Percentiles rank a stretch among this genome's conserved stretches.
Conservation (phyloP, 441 rosid species). For the Croton laevigatus region DNA sequence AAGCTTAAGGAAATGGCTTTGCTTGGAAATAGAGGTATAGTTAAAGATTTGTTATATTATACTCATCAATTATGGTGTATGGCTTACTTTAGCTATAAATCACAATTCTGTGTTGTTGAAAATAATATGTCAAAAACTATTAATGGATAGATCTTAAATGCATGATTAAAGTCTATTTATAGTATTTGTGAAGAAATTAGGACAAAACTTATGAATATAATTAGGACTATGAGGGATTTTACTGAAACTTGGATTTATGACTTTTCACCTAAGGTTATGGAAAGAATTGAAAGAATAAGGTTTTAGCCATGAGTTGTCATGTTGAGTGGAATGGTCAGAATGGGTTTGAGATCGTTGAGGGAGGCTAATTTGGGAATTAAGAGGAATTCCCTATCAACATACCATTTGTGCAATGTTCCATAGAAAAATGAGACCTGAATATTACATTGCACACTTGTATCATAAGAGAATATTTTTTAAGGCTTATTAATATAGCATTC, state of each 20-base stretch:
- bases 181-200: background rate
- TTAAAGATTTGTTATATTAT: background rate
- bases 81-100: background rate
- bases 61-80: background rate
- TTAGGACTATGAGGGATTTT: background rate
- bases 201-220: background rate
- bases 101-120: background rate
- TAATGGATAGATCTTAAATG: background rate
- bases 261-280: background rate
- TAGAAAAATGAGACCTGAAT: background rate
- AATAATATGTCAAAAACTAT: background rate
- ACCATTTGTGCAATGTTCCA: background rate
- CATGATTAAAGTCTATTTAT: background rate
- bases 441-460: background rate
- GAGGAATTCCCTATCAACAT: background rate
- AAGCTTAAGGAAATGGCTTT: background rate
- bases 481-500: background rate
- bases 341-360: background rate
- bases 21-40: background rate
- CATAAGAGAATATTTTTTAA: too few species aligned
- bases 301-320: background rate
- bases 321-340: background rate
- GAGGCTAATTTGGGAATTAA: background rate
- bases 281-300: background rate
- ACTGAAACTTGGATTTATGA: background rate